Conservation (phyloP, 2,329 filamentous ascomycete genomes). For the Colletotrichum kahawae region DNA sequence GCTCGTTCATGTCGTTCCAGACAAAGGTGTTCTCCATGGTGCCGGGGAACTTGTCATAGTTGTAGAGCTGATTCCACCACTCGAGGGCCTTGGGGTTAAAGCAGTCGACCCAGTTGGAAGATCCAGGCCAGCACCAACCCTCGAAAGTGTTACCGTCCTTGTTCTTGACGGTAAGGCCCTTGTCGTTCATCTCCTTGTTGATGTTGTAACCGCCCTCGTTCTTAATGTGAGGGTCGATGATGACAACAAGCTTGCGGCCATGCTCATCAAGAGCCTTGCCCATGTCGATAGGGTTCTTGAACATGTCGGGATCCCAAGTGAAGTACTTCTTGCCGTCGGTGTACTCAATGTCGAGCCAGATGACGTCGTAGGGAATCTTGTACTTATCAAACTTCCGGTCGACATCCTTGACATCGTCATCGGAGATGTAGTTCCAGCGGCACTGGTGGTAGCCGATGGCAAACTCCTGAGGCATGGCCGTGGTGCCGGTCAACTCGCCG, state of each 20-base stretch:
- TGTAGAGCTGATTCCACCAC: conserved; percentile 92
- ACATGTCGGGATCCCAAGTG: conserved; percentile 91
- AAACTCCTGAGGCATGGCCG: conserved; percentile 90
- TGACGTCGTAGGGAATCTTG: conserved; percentile 96
- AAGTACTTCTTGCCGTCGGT: conserved; percentile 98
- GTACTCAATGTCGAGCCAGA: conserved; percentile 99
- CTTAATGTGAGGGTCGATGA: conserved; percentile 98
- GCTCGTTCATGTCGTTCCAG: conserved; percentile 99
- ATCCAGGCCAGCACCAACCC: conserved; percentile 98
- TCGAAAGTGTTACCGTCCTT: conserved; percentile 91
- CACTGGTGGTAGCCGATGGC: conserved; percentile 95
- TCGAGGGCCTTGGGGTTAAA: conserved; percentile 91
- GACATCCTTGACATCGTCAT: conserved; percentile 96
- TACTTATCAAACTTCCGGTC: conserved; percentile 95
- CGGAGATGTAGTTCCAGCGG: conserved; percentile 98
- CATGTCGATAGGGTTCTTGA: conserved; percentile 86
- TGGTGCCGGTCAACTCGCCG: conserved; percentile 88
- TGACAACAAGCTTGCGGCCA: conserved; percentile 88
- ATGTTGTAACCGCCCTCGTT: conserved; percentile 81
- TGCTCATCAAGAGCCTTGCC: conserved; percentile 84
- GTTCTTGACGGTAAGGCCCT: conserved; percentile 84
- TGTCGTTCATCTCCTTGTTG: conserved; percentile 80
- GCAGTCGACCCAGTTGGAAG: conserved; percentile 93
- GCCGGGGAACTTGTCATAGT: conserved; percentile 86
- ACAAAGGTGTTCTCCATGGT: conserved; percentile 87